These are phyloP conservation scores for Talaromyces borbonicus DNA, from an alignment of 495 filamentous ascomycete genomes.

Conservation along the genomic window DNA sequence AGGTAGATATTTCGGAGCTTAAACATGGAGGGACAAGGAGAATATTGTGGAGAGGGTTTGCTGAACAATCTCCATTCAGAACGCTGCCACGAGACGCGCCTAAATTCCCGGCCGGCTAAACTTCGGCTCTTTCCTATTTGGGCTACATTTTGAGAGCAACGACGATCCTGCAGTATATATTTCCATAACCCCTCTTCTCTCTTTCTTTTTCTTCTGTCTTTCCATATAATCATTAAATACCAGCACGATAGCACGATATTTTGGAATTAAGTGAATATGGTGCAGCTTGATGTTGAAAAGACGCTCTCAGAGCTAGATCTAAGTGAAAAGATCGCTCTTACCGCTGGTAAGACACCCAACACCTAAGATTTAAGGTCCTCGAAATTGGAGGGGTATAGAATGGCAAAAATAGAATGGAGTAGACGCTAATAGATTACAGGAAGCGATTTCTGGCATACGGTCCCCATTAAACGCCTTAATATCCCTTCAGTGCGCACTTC, in stretches of 20 bases:
- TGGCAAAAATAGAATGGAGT: neutral
- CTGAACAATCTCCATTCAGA: conserved; percentile 3
- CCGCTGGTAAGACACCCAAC: conserved; percentile 35
- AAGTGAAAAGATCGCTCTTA: conserved; percentile 52
- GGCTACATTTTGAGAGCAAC: neutral
- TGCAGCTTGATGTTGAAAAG: conserved; percentile 51
- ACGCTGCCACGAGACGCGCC: neutral
- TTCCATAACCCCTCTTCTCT: neutral
- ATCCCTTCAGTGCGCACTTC: conserved; percentile 61
- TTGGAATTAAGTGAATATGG: conserved; percentile 40
- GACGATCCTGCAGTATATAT: neutral
- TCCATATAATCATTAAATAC: too few relatives aligned
- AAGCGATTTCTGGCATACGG: conserved; percentile 72
- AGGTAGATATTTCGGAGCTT: too few relatives aligned
- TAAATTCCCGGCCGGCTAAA: neutral
- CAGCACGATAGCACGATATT: too few relatives aligned
- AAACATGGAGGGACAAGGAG: too few relatives aligned
- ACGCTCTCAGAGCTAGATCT: conserved; percentile 50
- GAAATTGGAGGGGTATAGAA: neutral
- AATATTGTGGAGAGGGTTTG: too few relatives aligned
- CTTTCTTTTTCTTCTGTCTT: neutral
- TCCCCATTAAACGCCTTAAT: conserved; percentile 52
- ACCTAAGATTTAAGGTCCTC: too few relatives aligned
- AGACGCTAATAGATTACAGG: conserved; percentile 24
- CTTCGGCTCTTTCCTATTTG: neutral